phyloP scores from a whole-genome alignment of 2,329 filamentous ascomycete genomes.

The Ophiosphaerella narmari region DNA sequence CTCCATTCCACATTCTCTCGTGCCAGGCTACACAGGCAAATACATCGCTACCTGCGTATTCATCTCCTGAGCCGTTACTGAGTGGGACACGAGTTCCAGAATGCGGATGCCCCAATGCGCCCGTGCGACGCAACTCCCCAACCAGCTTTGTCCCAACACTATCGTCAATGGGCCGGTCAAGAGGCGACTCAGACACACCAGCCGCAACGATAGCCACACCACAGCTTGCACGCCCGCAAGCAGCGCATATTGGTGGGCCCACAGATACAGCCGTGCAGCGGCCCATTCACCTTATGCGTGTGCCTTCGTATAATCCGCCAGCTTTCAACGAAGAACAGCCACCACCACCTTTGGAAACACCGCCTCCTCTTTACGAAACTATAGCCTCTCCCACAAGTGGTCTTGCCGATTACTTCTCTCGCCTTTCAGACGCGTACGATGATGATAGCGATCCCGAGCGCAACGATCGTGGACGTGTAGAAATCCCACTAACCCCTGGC shows the following conservation, averaged over 20 bases:
- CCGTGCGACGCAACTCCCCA: slow-evolving; percentile 55
- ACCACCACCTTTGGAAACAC: slow-evolving; percentile 74
- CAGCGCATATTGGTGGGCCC: slow-evolving; percentile 52
- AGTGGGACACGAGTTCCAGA: slow-evolving; percentile 50
- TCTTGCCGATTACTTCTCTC: slow-evolving; percentile 84
- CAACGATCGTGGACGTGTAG: slow-evolving; percentile 50
- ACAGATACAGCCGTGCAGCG: slow-evolving; percentile 58
- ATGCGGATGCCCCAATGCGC: slow-evolving; percentile 71
- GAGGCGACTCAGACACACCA: slow-evolving; percentile 29
- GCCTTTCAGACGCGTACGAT: slow-evolving; percentile 68
- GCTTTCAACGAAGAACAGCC: slow-evolving; percentile 82
- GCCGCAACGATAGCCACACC: slow-evolving; percentile 19
- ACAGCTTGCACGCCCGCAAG: slow-evolving; percentile 57
- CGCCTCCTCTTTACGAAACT: slow-evolving; percentile 81
- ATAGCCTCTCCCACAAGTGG: slow-evolving; percentile 74
- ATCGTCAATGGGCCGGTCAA: slow-evolving; percentile 56
- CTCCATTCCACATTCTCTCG: slow-evolving; percentile 89
- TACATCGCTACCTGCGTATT: slow-evolving; percentile 82
- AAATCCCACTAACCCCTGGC: slow-evolving; percentile 67
- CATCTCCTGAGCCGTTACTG: slow-evolving; percentile 53
- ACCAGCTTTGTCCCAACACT: slow-evolving; percentile 60
- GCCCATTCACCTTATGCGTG: slow-evolving; percentile 82
- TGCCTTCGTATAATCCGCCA: slow-evolving; percentile 86
- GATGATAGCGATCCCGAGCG: slow-evolving; percentile 63
- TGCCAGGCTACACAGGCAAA: slow-evolving; percentile 93